These are phyloP conservation scores for Coniferiporia sulphurascens DNA, from an alignment of 1,284 basidiomycete species.

Conservation along the genomic window DNA sequence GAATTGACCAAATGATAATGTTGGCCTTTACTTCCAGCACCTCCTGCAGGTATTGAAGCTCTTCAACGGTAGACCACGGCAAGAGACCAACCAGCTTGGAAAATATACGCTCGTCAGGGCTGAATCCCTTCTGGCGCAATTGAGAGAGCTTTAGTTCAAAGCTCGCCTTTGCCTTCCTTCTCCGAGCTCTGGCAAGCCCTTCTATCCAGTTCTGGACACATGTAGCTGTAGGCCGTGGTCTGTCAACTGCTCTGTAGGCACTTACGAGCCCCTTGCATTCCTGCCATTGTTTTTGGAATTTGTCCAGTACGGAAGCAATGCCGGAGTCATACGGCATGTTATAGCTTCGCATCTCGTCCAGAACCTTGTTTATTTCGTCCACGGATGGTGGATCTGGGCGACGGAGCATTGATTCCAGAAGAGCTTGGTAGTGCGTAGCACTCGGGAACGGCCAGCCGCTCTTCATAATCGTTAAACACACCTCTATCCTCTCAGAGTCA, in stretches of 20 bases:
- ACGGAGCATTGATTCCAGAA: not conserved
- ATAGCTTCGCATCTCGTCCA: constrained; percentile 41
- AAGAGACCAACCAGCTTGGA: constrained; percentile 34
- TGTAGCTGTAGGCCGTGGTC: not conserved
- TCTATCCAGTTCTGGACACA: constrained; percentile 1
- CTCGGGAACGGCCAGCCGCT: constrained; percentile 7
- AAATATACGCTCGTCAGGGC: constrained; percentile 32
- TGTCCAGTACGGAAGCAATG: constrained; percentile 37
- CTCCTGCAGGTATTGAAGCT: constrained; percentile 40
- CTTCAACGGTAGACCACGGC: constrained; percentile 27
- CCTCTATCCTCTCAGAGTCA: constrained; percentile 6
- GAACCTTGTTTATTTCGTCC: constrained; percentile 36
- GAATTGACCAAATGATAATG: constrained; percentile 42
- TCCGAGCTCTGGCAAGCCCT: not conserved
- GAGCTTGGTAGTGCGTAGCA: constrained; percentile 1
- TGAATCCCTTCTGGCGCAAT: constrained; percentile 30
- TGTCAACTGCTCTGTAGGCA: not conserved
- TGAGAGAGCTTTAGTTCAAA: constrained; percentile 7
- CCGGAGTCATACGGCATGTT: constrained; percentile 39
- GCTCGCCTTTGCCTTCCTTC: not conserved
- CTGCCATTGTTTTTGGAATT: not conserved
- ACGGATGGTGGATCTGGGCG: constrained; percentile 41
- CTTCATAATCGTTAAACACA: constrained; percentile 13
- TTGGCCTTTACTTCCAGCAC: constrained; percentile 37
- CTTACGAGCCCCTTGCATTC: not conserved